These are phyloP conservation scores for Coemansia sp. DNA, from an alignment of 371 early-diverging fungal genomes.

Conservation along the genomic window DNA sequence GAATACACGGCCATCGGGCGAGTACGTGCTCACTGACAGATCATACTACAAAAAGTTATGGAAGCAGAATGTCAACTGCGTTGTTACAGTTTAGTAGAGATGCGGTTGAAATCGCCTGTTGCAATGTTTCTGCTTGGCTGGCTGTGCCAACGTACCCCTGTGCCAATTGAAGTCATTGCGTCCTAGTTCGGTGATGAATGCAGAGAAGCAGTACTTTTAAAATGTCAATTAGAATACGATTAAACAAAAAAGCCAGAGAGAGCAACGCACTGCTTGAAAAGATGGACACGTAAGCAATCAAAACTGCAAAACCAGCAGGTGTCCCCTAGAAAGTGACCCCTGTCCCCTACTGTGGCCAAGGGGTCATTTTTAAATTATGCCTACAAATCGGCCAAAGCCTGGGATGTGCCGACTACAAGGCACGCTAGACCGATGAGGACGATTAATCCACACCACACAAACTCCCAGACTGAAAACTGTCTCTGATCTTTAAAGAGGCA, in stretches of 20 bases:
- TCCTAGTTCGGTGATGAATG: background rate
- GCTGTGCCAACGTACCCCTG: conserved; percentile 53
- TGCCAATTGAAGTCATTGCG: conserved; percentile 59
- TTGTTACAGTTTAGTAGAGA: background rate
- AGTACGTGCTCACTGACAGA: conserved; percentile 95
- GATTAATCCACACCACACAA: conserved; percentile 60
- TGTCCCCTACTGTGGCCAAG: conserved; percentile 2
- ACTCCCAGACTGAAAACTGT: conserved; percentile 60
- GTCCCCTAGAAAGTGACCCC: conserved; percentile 10
- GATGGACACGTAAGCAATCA: background rate
- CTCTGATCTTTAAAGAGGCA: conserved; percentile 66
- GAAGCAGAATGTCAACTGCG: background rate
- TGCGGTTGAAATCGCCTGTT: background rate
- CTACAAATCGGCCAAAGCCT: conserved; percentile 61
- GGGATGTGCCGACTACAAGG: conserved; percentile 72
- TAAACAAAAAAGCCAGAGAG: background rate
- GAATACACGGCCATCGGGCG: conserved; percentile 98
- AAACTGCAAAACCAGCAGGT: background rate
- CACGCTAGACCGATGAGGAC: conserved; percentile 69
- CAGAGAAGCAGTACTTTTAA: background rate
- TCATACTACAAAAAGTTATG: conserved; percentile 75
- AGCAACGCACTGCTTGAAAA: background rate
- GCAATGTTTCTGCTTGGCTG: background rate
- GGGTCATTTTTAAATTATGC: background rate
- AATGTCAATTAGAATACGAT: background rate